Conservation (phyloP, 2,329 filamentous ascomycete species). For the Alternaria viburni region DNA sequence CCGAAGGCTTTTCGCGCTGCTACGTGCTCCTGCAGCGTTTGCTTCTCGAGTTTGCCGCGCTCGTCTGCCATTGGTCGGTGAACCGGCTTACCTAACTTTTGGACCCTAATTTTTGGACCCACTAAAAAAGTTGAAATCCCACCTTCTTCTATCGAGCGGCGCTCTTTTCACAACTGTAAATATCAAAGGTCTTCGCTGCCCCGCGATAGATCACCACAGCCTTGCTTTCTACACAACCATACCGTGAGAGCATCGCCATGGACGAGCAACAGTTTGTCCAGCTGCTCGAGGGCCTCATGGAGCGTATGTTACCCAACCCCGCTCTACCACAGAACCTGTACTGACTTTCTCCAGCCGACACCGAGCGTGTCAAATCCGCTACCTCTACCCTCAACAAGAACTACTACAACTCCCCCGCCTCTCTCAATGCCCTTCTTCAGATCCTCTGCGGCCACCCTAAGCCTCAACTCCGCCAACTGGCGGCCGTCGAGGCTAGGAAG, state of each 20-base stretch:
- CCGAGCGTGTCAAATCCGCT: constrained; percentile 75
- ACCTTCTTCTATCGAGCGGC: constrained; percentile 20
- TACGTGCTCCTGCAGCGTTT: neutral
- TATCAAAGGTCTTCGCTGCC: constrained; percentile 25
- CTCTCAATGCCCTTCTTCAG: constrained; percentile 85
- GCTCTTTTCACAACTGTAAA: constrained; percentile 24
- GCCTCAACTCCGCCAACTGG: constrained; percentile 80
- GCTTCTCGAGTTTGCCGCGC: neutral
- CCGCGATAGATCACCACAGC: constrained; percentile 28
- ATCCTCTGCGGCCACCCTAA: constrained; percentile 80
- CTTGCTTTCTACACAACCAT: constrained; percentile 26
- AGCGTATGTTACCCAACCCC: constrained; percentile 67
- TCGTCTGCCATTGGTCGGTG: constrained; percentile 13
- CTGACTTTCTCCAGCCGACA: constrained; percentile 72
- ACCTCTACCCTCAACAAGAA: constrained; percentile 90
- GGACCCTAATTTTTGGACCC: constrained; percentile 15
- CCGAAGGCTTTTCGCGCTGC: neutral
- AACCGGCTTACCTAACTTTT: constrained; percentile 9
- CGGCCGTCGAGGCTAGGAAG: constrained; percentile 86
- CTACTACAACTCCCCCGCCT: constrained; percentile 86
- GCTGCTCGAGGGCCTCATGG: constrained; percentile 85
- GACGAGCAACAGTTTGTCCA: constrained; percentile 83
- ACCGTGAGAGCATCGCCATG: constrained; percentile 58
- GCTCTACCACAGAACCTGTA: neutral
- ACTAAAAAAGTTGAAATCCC: constrained; percentile 23